Conservation (phyloP, 352 stramenopile genomes). For the Elongisporangium prolatum region DNA sequence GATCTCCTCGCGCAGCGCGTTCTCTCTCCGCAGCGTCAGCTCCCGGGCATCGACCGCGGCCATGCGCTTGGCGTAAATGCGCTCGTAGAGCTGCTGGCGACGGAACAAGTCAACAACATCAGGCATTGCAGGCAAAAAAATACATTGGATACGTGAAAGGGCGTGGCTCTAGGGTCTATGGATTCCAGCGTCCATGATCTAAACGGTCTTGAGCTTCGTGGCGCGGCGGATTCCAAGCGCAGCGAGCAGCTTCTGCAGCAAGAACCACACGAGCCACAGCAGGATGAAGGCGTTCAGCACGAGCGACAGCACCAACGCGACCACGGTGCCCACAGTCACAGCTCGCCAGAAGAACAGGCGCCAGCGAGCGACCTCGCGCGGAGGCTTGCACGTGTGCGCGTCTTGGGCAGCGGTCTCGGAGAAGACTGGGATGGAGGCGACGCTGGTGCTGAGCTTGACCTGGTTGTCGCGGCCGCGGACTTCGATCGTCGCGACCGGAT, state of each 20-base stretch:
- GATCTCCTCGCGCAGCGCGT: conserved; percentile 71
- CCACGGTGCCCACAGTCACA: conserved; percentile 28
- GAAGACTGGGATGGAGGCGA: conserved; percentile 34
- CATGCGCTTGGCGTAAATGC: conserved; percentile 55
- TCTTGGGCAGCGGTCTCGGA: conserved; percentile 42
- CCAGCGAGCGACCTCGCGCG: conserved; percentile 30
- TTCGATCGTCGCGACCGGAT: conserved; percentile 55
- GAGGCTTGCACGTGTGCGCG: conserved; percentile 34
- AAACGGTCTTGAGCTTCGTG: conserved; percentile 3
- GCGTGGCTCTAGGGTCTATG: background rate
- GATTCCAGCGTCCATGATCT: background rate
- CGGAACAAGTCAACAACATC: conserved; percentile 44
- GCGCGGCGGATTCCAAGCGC: conserved; percentile 4
- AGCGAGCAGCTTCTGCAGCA: conserved; percentile 30
- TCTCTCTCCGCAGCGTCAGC: conserved; percentile 39
- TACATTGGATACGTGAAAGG: background rate
- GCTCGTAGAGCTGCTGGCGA: conserved; percentile 38
- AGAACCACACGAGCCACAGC: conserved; percentile 63
- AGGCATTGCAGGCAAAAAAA: conserved; percentile 20
- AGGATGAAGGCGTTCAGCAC: conserved; percentile 44
- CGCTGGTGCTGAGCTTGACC: conserved; percentile 65
- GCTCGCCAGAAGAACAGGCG: conserved; percentile 33
- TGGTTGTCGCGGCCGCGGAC: conserved; percentile 53
- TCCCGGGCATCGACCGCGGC: conserved; percentile 36
- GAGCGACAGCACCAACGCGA: conserved; percentile 44